These are phyloP conservation scores for Nevesoporus exiguus DNA, from an alignment of 768 basidiomycete genomes.

Conservation along the genomic window DNA sequence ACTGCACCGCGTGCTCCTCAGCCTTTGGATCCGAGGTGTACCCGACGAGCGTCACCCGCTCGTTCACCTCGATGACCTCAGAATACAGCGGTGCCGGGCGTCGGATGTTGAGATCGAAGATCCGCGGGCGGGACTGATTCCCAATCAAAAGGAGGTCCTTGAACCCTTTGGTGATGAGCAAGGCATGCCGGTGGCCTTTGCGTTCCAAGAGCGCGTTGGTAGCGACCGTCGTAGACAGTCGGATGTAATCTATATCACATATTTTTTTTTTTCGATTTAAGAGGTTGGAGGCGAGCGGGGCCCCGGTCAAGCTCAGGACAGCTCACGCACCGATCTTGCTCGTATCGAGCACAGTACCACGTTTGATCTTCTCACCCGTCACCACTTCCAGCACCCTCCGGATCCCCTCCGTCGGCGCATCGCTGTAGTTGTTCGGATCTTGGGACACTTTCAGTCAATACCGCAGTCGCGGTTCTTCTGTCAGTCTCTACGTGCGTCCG, in stretches of 20 bases:
- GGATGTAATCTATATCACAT: constrained; percentile 84
- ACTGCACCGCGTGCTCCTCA: constrained; percentile 72
- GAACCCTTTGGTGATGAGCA: constrained; percentile 90
- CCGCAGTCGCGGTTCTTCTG: background rate
- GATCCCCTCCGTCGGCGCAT: constrained; percentile 95
- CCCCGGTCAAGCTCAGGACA: background rate
- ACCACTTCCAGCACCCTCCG: constrained; percentile 79
- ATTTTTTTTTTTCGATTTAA: no score
- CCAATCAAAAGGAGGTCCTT: constrained; percentile 89
- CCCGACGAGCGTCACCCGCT: constrained; percentile 91
- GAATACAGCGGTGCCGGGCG: constrained; percentile 75
- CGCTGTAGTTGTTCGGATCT: constrained; percentile 81
- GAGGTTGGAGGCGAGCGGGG: background rate
- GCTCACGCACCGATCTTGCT: constrained; percentile 66
- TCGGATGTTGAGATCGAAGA: constrained; percentile 92
- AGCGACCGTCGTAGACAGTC: constrained; percentile 90
- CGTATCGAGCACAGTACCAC: constrained; percentile 65
- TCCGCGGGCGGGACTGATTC: constrained; percentile 91
- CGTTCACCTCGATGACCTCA: constrained; percentile 64
- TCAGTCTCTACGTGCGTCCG: background rate
- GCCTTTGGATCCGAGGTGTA: constrained; percentile 87
- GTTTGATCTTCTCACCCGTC: constrained; percentile 62
- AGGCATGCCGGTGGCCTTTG: constrained; percentile 87
- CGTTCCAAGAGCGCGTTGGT: constrained; percentile 95
- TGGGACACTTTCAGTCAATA: constrained; percentile 71